Evolutionary conservation across 306 rosid species (phyloP), one percentile per base, ranked within the genome.

Genomic region (Begonia peltatifolia): DNA sequence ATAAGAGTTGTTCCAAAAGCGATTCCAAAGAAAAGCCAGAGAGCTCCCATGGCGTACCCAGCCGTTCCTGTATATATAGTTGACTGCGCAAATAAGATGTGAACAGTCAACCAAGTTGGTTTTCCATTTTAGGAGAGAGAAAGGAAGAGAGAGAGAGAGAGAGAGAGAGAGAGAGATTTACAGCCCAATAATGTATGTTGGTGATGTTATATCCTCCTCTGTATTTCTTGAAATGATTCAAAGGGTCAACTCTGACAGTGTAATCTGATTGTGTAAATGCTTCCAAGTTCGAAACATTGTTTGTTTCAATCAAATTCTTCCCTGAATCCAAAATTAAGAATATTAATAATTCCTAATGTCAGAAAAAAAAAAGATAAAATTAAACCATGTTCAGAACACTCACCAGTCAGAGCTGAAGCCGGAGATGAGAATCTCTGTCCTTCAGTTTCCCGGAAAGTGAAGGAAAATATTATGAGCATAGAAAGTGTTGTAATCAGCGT

Each of bases 181-280:
- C 95, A 74, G 75, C 63, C 93, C 88, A 87, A 76, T 87, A 87
- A 36, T 87, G 88, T 74, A 65, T 75, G 68, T 74, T 80, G 64
- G 82, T 69, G 68, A 87, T 66, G 70, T 71, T 63, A 65, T 67
- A 83, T 30, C 88, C 88, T 71, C 86, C 86, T 69, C 77, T 83
- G 52, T 83, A 82, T 55, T 71, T 77, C 35, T 70, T 75, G 41
- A 83, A 80, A 44, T 63, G 18, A 53, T 82, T 57, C 14, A 65
- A 51, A 60, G 93, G 95, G 65, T 83, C 93, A 46, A 66, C 75
- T 57, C 93, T 87, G 13, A 65, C 67, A 11, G 84, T 80, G 9
- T 66, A 58, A 44, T 79, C 76, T 6, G 25, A 7, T 18, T 56
- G 63, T 17, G 8, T 48, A 22, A 51, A 41, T 35, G 69, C 18